Evolutionary conservation across 2,329 filamentous ascomycete species (phyloP).

Genomic region (Rachicladosporium sp.): DNA sequence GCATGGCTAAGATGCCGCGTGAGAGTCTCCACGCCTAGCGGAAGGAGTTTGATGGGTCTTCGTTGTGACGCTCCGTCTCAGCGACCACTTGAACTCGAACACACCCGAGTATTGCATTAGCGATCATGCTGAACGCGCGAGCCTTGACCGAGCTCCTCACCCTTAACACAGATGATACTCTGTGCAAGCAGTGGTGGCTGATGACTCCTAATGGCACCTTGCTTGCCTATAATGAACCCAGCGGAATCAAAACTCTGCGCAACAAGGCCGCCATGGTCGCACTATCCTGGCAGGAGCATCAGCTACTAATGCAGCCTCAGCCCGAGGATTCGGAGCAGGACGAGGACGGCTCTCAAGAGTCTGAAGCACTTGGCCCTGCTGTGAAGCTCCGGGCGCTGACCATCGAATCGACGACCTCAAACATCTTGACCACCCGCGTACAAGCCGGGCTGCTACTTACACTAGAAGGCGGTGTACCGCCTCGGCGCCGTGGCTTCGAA

Average conservation of each 20-base stretch:
- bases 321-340: slow-evolving; percentile 6
- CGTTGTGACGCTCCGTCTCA: too few relatives aligned
- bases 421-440: slow-evolving; percentile 34
- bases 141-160: slow-evolving; percentile 31
- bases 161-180: slow-evolving; percentile 29
- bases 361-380: slow-evolving; percentile 5
- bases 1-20: too few relatives aligned
- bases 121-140: slow-evolving; percentile 31
- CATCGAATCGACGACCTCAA: slow-evolving; percentile 33
- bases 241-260: slow-evolving; percentile 36
- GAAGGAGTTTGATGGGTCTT: too few relatives aligned
- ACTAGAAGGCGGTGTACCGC: slow-evolving; percentile 36
- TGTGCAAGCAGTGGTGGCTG: slow-evolving; percentile 33
- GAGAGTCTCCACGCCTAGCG: too few relatives aligned
- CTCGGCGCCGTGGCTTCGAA: slow-evolving; percentile 22
- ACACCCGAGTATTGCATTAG: background rate
- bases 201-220: slow-evolving; percentile 41
- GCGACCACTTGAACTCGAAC: too few relatives aligned
- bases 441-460: slow-evolving; percentile 36
- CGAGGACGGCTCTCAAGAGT: slow-evolving; percentile 10
- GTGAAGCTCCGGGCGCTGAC: slow-evolving; percentile 30
- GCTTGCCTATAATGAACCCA: slow-evolving; percentile 36
- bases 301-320: slow-evolving; percentile 6
- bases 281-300: slow-evolving; percentile 37
- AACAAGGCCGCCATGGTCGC: slow-evolving; percentile 38